Base-by-base conservation (phyloP, 2,329 filamentous ascomycete species). In the Penicillium sclerotigenum region DNA sequence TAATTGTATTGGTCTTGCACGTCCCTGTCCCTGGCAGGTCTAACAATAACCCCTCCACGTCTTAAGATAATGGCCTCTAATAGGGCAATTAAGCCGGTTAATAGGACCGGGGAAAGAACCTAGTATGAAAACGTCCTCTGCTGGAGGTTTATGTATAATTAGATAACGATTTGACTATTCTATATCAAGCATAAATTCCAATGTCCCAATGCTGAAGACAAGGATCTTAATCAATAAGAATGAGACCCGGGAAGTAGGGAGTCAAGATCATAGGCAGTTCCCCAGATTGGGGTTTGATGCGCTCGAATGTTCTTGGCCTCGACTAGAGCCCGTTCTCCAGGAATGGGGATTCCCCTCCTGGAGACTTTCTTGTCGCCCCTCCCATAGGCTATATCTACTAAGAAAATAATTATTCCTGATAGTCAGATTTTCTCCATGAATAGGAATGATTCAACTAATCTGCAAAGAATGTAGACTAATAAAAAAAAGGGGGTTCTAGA, bases 271-370 rank as follows among this genome's bases (percentile, higher is more conserved):
- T 50, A 38, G 36, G 28, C 4, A 33, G 34, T 54, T 47, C 41
- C 38, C 49, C 53, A 42, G 49, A 48, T 42, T 47, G 28, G 47
- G 36, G 37, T 26, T 41, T 49, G 36, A 48, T 43, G 56, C 34
- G 56, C 52, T 61, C 55, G 54, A 57, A 51, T 59, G 58, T 65
- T 65, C 61, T 64, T 65, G 58, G 63, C 54, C 46, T 52, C 56
- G 57, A 60, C 62, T 64, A 64, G 57, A 56, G 45, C 43, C 52
- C 47, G 52, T 45, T 46, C 48, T 53, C 53, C 46, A 54, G 51
- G 45, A 49, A 54, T 55, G 41, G 50, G n/a, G 37, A 29, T 10
- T 46, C 29, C 11, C 22, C n/a, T n/a, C n/a, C n/a, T n/a, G n/a
- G n/a, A n/a, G n/a, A n/a, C n/a, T n/a, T n/a, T n/a, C n/a, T n/a